Evolutionary conservation across 73 alveolate species (phyloP).

Genomic region (Tetrahymena malaccensis): DNA sequence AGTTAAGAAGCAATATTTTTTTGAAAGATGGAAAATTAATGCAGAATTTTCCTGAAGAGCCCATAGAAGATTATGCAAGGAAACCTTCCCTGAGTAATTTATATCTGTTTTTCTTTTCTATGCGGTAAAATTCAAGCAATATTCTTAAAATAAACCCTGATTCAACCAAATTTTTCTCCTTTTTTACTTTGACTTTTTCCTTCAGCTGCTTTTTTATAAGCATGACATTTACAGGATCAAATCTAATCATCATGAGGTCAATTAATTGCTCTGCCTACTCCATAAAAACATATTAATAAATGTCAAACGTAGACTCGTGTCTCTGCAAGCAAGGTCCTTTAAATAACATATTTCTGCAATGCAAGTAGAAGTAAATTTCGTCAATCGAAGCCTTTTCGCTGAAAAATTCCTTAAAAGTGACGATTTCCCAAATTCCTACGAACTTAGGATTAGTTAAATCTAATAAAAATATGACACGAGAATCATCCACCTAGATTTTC

Average conservation of each 20-base stretch:
- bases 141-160: constrained; percentile 26
- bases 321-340: constrained; percentile 59
- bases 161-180: background rate
- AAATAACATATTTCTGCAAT: constrained; percentile 56
- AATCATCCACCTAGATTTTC: constrained; percentile 47
- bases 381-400: constrained; percentile 58
- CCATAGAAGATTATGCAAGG: constrained; percentile 9
- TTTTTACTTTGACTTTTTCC: constrained; percentile 6
- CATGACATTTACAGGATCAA: constrained; percentile 33
- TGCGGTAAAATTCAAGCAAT: constrained; percentile 14
- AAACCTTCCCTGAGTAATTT: constrained; percentile 24
- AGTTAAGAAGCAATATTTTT: constrained; percentile 16
- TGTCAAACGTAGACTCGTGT: constrained; percentile 39
- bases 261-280: constrained; percentile 38
- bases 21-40: constrained; percentile 11
- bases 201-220: constrained; percentile 17
- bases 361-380: constrained; percentile 61
- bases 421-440: constrained; percentile 62
- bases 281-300: constrained; percentile 36
- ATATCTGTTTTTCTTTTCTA: constrained; percentile 14
- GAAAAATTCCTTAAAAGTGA: constrained; percentile 62
- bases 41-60: constrained; percentile 25
- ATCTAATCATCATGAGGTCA: constrained; percentile 46
- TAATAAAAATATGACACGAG: constrained; percentile 46
- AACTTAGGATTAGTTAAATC: constrained; percentile 47